Evolutionary conservation across 169 alveolate species (phyloP).

Genomic region (Cryptosporidium bovis): DNA sequence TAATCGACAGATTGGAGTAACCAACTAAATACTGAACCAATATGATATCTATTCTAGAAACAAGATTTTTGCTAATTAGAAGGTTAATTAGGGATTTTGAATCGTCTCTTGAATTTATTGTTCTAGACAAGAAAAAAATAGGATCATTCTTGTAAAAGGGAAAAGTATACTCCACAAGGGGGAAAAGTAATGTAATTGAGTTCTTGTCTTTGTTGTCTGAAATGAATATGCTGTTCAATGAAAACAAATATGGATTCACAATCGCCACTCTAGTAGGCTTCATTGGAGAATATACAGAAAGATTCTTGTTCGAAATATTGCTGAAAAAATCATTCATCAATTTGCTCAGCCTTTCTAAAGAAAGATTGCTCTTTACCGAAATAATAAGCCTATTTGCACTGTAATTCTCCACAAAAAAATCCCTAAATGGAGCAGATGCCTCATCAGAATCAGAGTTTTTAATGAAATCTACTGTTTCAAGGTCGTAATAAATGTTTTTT

Average conservation of each 20-base stretch:
- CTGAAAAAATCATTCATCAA: not conserved
- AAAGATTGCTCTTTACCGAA: not conserved
- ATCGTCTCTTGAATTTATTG: too few relatives aligned
- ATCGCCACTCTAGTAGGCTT: not conserved
- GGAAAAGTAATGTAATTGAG: slow-evolving; percentile 1
- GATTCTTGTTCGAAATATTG: slow-evolving; percentile 14
- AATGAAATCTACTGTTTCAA: not conserved
- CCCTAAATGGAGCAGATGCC: not conserved
- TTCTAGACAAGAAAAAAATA: not conserved
- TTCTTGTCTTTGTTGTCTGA: not conserved
- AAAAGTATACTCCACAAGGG: not conserved
- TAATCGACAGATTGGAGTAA: slow-evolving; percentile 1
- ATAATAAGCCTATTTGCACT: slow-evolving; percentile 16
- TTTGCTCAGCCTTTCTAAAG: slow-evolving; percentile 8
- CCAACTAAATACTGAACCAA: not conserved
- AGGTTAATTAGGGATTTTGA: not conserved
- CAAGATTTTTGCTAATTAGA: not conserved
- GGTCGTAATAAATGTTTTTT: slow-evolving; percentile 13
- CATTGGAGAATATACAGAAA: not conserved
- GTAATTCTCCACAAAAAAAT: slow-evolving; percentile 21
- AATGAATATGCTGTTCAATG: slow-evolving; percentile 3
- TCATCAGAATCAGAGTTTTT: not conserved
- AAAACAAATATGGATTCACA: slow-evolving; percentile 18
- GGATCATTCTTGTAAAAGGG: slow-evolving; percentile 41
- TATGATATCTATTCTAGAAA: not conserved